Evolutionary conservation across 2,329 filamentous ascomycete genomes (phyloP).

Genomic region (Remersonia thermophila): DNA sequence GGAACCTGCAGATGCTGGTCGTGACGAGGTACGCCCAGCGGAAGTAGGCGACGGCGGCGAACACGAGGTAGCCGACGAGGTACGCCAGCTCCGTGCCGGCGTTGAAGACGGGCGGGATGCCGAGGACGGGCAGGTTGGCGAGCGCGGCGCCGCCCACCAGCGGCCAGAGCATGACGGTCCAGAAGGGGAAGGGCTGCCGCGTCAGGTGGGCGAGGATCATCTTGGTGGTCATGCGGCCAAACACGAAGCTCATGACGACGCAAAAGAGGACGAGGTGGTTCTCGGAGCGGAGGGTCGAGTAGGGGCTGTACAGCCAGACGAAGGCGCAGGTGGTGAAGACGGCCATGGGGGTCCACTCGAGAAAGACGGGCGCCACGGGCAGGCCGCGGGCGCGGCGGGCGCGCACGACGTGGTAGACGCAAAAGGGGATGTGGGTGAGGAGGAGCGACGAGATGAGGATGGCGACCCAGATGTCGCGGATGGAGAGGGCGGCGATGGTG

Average conservation of each 20-base stretch:
- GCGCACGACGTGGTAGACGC: slow-evolving; percentile 71
- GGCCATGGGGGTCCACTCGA: slow-evolving; percentile 87
- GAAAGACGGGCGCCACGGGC: slow-evolving; percentile 69
- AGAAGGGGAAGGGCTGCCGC: slow-evolving; percentile 87
- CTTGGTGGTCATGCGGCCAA: slow-evolving; percentile 96
- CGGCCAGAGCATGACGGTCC: slow-evolving; percentile 82
- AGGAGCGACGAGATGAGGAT: slow-evolving; percentile 55
- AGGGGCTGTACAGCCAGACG: slow-evolving; percentile 80
- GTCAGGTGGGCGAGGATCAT: slow-evolving; percentile 96
- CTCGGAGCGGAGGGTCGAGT: slow-evolving; percentile 67
- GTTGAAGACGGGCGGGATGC: slow-evolving; percentile 53
- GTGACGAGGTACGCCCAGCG: slow-evolving; percentile 89
- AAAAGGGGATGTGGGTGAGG: slow-evolving; percentile 71
- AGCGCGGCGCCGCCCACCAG: slow-evolving; percentile 75
- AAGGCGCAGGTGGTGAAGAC: slow-evolving; percentile 65
- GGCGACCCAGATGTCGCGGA: slow-evolving; percentile 80
- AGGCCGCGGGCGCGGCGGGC: slow-evolving; percentile 62
- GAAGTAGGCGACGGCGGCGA: slow-evolving; percentile 76
- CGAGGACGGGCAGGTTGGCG: slow-evolving; percentile 65
- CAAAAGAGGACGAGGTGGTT: slow-evolving; percentile 91
- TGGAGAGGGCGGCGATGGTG: slow-evolving; percentile 56
- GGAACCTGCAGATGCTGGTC: slow-evolving; percentile 76
- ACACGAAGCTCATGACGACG: slow-evolving; percentile 89
- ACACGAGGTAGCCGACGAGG: slow-evolving; percentile 71
- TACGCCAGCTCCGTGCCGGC: slow-evolving; percentile 55